phyloP scores from a whole-genome alignment of 257 asterid species.

The Nicotiana undulata region DNA sequence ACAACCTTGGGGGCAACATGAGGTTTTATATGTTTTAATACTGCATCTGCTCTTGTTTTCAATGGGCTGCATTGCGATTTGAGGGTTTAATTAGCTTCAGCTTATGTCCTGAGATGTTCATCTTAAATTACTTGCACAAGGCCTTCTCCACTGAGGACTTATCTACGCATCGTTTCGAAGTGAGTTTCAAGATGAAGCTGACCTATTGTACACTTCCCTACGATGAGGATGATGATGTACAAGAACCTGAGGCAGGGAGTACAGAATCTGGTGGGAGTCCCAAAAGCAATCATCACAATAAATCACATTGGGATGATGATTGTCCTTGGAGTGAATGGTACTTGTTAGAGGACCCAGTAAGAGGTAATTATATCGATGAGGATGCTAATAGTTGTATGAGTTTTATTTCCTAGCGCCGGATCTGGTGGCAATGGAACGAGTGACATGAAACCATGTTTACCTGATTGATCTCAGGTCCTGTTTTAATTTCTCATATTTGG shows the following conservation, averaged over 20 bases:
- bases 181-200: slow-evolving; percentile 75
- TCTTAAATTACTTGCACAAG: slow-evolving; percentile 28
- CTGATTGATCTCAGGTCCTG: neutral
- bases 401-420: neutral
- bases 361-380: slow-evolving; percentile 40
- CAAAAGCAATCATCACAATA: slow-evolving; percentile 37
- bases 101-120: neutral
- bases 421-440: neutral
- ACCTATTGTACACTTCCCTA: slow-evolving; percentile 67
- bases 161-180: slow-evolving; percentile 69
- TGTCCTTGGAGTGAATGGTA: slow-evolving; percentile 99
- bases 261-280: slow-evolving; percentile 39
- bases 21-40: neutral
- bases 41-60: neutral
- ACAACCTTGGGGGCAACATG: neutral
- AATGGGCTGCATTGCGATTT: neutral
- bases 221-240: slow-evolving; percentile 57
- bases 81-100: neutral
- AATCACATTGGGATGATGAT: slow-evolving; percentile 78
- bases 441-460: neutral
- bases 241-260: slow-evolving; percentile 34
- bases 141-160: slow-evolving; percentile 72
- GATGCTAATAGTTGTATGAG: neutral
- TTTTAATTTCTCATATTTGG: neutral
- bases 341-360: slow-evolving; percentile 81